phyloP scores from a whole-genome alignment of 116 monocot species.

The Phalaenopsis hybrid region DNA sequence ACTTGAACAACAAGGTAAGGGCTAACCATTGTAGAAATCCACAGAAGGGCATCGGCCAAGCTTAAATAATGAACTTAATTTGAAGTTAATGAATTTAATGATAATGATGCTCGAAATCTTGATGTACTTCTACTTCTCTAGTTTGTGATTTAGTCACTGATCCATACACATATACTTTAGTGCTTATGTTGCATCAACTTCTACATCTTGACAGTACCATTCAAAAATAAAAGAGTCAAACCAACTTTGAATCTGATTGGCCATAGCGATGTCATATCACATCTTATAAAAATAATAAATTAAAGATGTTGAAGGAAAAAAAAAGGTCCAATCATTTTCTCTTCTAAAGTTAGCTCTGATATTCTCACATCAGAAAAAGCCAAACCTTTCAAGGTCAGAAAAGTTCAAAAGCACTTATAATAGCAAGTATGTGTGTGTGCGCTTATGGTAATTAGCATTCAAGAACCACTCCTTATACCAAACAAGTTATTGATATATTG shows the following conservation, averaged over 20 bases:
- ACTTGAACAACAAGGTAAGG: too few species aligned
- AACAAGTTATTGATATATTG: background rate
- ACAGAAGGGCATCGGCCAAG: too few species aligned
- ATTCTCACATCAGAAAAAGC: background rate
- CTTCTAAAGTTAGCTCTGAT: background rate
- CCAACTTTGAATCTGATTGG: background rate
- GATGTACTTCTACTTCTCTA: too few species aligned
- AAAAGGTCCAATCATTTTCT: background rate
- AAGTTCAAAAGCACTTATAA: background rate
- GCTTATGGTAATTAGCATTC: background rate
- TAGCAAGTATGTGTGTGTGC: background rate
- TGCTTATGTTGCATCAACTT: too few species aligned
- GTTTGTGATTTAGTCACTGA: too few species aligned
- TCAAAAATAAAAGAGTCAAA: background rate
- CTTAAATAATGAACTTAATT: too few species aligned
- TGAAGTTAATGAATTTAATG: too few species aligned
- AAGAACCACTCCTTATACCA: background rate
- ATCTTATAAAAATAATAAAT: background rate
- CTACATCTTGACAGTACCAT: background rate
- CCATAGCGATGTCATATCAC: background rate
- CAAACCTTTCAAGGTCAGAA: background rate
- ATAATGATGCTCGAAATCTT: too few species aligned
- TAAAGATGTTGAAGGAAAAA: background rate
- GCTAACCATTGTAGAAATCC: too few species aligned
- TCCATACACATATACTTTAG: too few species aligned